Evolutionary conservation across 352 stramenopile species (phyloP).

Genomic region (Blastocystis sp.): DNA sequence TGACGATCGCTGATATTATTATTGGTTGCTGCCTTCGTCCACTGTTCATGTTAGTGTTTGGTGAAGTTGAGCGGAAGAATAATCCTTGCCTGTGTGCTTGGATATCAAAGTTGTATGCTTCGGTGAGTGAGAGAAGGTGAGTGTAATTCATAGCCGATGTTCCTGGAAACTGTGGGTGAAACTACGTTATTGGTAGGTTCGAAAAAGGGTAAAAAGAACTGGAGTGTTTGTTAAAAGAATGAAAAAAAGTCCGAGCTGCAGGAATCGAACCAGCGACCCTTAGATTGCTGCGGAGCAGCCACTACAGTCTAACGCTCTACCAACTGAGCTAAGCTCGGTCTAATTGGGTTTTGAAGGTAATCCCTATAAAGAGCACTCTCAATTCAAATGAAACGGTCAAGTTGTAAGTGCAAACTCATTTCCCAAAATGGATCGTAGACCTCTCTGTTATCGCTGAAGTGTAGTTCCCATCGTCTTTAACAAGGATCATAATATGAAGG

Average conservation of each 20-base stretch:
- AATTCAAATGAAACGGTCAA: too few species aligned
- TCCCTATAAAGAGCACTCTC: background rate
- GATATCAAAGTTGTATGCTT: conserved; percentile 40
- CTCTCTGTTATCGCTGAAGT: background rate
- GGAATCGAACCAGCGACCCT: conserved; percentile 33
- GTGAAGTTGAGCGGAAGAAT: conserved; percentile 60
- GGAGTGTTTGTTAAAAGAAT: conserved; percentile 33
- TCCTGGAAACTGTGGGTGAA: conserved; percentile 23
- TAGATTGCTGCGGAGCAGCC: conserved; percentile 49
- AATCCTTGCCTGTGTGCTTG: conserved; percentile 28
- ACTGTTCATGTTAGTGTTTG: conserved; percentile 40
- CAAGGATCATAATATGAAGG: conserved; percentile 24
- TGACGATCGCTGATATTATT: conserved; percentile 42
- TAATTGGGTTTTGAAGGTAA: background rate
- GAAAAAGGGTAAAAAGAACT: conserved; percentile 59
- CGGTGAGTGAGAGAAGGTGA: background rate
- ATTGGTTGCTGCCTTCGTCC: conserved; percentile 27
- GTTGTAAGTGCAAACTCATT: too few species aligned
- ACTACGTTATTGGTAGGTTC: background rate
- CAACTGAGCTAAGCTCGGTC: conserved; percentile 43
- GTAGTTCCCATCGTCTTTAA: background rate
- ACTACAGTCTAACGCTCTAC: conserved; percentile 53
- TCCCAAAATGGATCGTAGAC: too few species aligned
- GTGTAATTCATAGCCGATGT: background rate
- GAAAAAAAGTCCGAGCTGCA: conserved; percentile 42